Evolutionary conservation across 2,329 filamentous ascomycete genomes (phyloP).

Genomic region (Colletotrichum lupini): DNA sequence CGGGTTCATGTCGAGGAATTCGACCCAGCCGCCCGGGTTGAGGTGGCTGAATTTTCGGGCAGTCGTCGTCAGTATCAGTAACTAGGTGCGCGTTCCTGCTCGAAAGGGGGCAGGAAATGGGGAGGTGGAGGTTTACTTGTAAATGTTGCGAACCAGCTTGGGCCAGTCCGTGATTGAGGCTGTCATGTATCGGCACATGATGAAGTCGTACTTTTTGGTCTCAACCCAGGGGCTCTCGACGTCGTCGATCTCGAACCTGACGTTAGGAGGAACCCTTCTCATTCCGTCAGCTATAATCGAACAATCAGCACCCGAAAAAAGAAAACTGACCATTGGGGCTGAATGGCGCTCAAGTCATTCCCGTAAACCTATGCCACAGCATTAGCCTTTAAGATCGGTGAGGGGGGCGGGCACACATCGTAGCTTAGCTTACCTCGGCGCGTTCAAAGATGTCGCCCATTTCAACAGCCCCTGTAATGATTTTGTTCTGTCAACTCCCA

Average conservation of each 20-base stretch:
- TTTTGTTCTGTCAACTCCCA: neutral
- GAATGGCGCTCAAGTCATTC: neutral
- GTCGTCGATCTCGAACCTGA: constrained; percentile 42
- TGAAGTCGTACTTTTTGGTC: constrained; percentile 44
- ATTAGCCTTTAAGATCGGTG: neutral
- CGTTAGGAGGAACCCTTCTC: neutral
- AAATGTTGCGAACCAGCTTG: neutral
- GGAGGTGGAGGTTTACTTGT: neutral
- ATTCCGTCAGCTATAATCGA: neutral
- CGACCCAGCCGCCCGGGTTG: constrained; percentile 47
- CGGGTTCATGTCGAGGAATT: constrained; percentile 39
- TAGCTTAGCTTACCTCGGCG: neutral
- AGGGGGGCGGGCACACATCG: neutral
- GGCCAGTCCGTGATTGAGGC: constrained; percentile 1
- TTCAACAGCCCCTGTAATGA: neutral
- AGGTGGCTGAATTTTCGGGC: constrained; percentile 40
- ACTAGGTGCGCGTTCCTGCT: too few species aligned
- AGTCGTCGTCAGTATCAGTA: too few species aligned
- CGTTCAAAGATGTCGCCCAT: neutral
- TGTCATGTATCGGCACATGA: constrained; percentile 39
- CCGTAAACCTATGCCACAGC: neutral
- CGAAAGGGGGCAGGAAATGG: neutral
- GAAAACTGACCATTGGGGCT: neutral
- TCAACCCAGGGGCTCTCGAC: constrained; percentile 61
- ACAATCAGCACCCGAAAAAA: neutral